Evolutionary conservation across 202 grass and related monocot species (phyloP).

Genomic region (Panicum hallii): DNA sequence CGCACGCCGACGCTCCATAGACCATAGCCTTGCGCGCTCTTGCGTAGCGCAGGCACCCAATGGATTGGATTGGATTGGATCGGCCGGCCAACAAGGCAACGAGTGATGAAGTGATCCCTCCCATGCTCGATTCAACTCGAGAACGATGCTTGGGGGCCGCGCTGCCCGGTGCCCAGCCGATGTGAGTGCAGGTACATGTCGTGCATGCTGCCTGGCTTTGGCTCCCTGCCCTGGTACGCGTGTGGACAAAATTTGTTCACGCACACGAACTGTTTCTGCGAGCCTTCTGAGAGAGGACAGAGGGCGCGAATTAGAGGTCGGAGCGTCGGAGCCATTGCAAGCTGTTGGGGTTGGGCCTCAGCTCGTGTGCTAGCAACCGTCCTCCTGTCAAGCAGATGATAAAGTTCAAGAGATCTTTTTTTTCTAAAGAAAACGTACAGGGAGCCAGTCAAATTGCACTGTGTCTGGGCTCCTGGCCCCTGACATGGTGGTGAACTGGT

Average conservation of each 20-base stretch:
- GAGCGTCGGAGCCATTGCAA: too few species aligned
- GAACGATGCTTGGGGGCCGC: background rate
- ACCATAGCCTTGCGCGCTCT: background rate
- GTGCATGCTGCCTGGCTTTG: background rate
- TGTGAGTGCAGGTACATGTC: background rate
- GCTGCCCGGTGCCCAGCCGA: background rate
- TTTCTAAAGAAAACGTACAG: background rate
- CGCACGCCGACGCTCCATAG: too few species aligned
- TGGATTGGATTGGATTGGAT: background rate
- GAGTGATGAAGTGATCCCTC: background rate
- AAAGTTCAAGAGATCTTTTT: background rate
- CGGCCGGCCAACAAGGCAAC: background rate
- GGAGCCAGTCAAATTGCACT: conserved; percentile 52
- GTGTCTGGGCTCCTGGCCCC: background rate
- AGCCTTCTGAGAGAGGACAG: background rate
- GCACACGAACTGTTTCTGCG: background rate
- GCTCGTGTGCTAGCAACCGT: too few species aligned
- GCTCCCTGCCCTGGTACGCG: background rate
- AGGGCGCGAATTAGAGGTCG: too few species aligned
- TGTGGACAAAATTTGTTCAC: background rate
- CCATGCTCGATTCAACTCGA: conserved; percentile 18
- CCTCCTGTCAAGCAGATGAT: background rate
- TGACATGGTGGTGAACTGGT: background rate
- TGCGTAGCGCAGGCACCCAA: background rate
- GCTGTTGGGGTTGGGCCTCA: too few species aligned